A percentile compares a stretch with the other conserved stretches of the same genome.
These are phyloP conservation scores for Geoglossum cookeanum DNA, from an alignment of 2,329 filamentous ascomycete species.

Conservation along the genomic window DNA sequence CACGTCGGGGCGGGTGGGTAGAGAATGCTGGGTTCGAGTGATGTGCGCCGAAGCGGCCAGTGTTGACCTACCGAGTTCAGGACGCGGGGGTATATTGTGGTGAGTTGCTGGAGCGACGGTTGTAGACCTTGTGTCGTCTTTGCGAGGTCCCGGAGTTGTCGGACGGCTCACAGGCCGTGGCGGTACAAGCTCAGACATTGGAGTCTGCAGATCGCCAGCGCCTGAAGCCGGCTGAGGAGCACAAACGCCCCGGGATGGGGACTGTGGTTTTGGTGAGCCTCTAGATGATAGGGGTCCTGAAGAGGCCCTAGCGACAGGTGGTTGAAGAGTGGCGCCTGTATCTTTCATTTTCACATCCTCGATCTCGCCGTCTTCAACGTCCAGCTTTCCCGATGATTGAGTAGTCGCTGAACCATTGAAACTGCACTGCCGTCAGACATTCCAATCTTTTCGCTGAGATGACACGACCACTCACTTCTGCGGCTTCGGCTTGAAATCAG, in stretches of 20 bases:
- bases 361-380: slow-evolving; percentile 57
- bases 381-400: slow-evolving; percentile 16
- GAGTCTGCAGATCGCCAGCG: neutral
- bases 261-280: neutral
- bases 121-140: neutral
- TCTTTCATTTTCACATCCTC: slow-evolving; percentile 33
- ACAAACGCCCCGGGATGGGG: neutral
- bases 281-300: slow-evolving; percentile 1
- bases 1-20: slow-evolving; percentile 41
- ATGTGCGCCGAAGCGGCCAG: neutral
- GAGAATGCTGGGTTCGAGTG: slow-evolving; percentile 16
- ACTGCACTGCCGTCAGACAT: slow-evolving; percentile 3
- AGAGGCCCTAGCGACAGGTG: slow-evolving; percentile 10
- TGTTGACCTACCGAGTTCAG: neutral
- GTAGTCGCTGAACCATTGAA: neutral
- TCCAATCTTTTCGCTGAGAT: neutral
- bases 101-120: neutral
- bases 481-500: slow-evolving; percentile 41
- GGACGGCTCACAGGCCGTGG: neutral
- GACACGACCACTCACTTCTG: slow-evolving; percentile 13
- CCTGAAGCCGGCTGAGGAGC: neutral
- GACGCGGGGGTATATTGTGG: neutral
- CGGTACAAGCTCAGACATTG: neutral
- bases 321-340: slow-evolving; percentile 10
- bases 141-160: neutral